Evolutionary conservation across 2,329 filamentous ascomycete genomes (phyloP), one percentile per base, ranked within the genome.

Genomic region (Calonectria pseudoturangicola): DNA sequence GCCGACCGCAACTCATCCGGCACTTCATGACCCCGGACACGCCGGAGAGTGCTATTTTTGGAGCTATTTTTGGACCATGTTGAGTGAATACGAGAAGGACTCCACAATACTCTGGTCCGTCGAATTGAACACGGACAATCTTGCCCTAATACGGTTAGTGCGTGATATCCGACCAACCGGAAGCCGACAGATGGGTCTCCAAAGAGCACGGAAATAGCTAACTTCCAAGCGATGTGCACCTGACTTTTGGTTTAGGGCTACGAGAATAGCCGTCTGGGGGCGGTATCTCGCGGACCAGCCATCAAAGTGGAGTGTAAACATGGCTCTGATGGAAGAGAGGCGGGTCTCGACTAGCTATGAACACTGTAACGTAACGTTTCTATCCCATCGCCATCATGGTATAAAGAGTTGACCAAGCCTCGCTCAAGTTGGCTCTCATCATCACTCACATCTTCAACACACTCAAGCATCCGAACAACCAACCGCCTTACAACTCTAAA

Each of bases 361-460:
- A 10, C 5, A 18, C 25, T 66, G n/a, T 36, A 28, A 15, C 28
- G 48, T 27, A 28, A 18, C 33, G 45, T 41, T 50, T 21, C 51
- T 16, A 50, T 13, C 33, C 51, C 66, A n/a, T 45, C 45, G 13
- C 45, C n/a, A 48, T 48, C n/a, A 25, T 66, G 65, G 71, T 79
- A 79, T 79, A 79, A 79, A 77, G 73, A 72, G 70, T 62, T 43
- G 64, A n/a, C 47, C 43, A 10, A 25, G 48, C 65, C 74, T 74
- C 65, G 4, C 66, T 64, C 25, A 77, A 3, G 63, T 74, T 30
- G 27, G 27, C n/a, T 21, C 39, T 43, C 62, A 63, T 70, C 68
- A 70, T 51, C 68, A 65, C 50, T 50, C 33, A 36, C 33, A 12
- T 36, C 33, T 13, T 10, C 33, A 36, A 36, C 33, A 36, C 33